Conservation (phyloP, 768 basidiomycete species). For the Mycena haematopus region DNA sequence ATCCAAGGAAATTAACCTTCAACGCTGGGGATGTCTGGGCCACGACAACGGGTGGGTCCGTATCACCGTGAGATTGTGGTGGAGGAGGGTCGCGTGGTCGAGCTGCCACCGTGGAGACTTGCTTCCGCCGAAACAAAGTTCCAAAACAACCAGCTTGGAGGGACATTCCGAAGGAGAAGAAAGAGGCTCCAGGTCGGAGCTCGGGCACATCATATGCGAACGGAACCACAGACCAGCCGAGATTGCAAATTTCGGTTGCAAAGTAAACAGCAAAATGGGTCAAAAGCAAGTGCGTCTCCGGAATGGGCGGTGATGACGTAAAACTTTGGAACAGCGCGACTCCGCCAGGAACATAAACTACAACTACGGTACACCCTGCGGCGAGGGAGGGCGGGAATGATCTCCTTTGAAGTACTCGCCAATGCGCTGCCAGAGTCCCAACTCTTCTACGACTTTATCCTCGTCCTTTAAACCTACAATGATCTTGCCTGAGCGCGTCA, state of each 20-base stretch:
- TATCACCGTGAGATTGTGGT: conserved; percentile 15
- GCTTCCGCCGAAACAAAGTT: conserved; percentile 35
- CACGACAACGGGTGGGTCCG: conserved; percentile 12
- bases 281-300: conserved; percentile 2
- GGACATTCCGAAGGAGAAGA: conserved; percentile 20
- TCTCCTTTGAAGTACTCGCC: conserved; percentile 35
- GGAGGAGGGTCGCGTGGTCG: conserved; percentile 1
- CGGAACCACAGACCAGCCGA: conserved; percentile 21
- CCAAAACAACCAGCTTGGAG: conserved; percentile 45
- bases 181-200: conserved; percentile 14
- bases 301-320: conserved; percentile 17
- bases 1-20: conserved; percentile 1
- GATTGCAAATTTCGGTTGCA: conserved; percentile 18
- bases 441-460: conserved; percentile 42
- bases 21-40: not conserved
- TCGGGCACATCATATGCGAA: conserved; percentile 12
- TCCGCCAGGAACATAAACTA: not conserved
- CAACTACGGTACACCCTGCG: not conserved
- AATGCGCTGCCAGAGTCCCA: conserved; percentile 50
- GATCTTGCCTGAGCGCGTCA: conserved; percentile 44
- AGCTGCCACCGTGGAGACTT: conserved; percentile 14
- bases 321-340: not conserved
- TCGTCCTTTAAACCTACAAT: conserved; percentile 50
- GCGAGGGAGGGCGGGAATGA: conserved; percentile 1
- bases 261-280: not conserved